Percentiles rank a stretch among this genome's conserved stretches.
Evolutionary conservation across 2,329 filamentous ascomycete genomes (phyloP).

Genomic region (Alternaria arborescens): DNA sequence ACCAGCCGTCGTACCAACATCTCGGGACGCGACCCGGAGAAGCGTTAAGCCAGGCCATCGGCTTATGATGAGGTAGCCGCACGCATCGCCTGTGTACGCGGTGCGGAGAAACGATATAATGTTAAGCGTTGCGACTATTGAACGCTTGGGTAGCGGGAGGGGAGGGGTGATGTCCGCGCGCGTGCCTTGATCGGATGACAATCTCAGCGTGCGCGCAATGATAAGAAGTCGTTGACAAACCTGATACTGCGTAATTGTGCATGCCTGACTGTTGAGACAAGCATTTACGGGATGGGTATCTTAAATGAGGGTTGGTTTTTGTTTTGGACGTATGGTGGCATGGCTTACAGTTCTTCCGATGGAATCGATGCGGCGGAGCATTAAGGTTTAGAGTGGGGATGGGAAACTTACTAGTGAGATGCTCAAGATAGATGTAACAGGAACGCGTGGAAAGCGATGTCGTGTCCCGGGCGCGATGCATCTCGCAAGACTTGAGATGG

Average conservation of each 20-base stretch:
- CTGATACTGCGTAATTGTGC: neutral
- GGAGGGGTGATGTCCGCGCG: neutral
- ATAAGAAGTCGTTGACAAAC: neutral
- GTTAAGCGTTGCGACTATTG: neutral
- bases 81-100: neutral
- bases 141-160: conserved; percentile 2
- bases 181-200: neutral
- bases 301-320: neutral
- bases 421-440: neutral
- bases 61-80: neutral
- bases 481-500: neutral
- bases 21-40: conserved; percentile 2
- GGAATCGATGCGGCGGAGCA: neutral
- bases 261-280: neutral
- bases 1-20: neutral
- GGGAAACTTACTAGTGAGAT: neutral
- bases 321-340: neutral
- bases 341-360: neutral
- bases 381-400: conserved; percentile 3
- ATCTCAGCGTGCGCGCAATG: neutral
- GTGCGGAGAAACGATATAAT: neutral
- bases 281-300: neutral
- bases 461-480: neutral
- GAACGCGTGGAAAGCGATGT: neutral
- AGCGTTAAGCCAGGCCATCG: neutral